phyloP scores from a whole-genome alignment of 2,329 filamentous ascomycete species.

The Paracoccidioides brasiliensis region DNA sequence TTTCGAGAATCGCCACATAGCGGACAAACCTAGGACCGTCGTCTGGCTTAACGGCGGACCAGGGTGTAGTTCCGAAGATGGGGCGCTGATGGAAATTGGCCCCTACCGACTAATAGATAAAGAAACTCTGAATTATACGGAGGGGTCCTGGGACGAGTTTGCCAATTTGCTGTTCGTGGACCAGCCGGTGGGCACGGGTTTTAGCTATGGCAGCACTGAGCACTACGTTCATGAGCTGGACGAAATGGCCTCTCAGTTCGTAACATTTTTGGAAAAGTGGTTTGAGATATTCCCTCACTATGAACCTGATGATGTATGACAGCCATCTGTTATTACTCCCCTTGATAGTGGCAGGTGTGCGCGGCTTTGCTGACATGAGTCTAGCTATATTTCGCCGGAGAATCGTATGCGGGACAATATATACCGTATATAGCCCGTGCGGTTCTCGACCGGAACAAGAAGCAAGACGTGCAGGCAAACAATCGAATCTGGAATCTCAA shows the following conservation, averaged over 20 bases:
- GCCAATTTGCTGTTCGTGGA: slow-evolving; percentile 95
- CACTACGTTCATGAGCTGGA: slow-evolving; percentile 73
- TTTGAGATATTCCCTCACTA: slow-evolving; percentile 86
- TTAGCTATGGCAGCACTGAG: slow-evolving; percentile 87
- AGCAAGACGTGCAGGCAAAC: slow-evolving; percentile 24
- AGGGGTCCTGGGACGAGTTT: slow-evolving; percentile 98
- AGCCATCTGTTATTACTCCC: not conserved
- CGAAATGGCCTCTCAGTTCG: slow-evolving; percentile 79
- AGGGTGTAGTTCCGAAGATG: slow-evolving; percentile 94
- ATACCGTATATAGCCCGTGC: slow-evolving; percentile 93
- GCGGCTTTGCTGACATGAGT: not conserved
- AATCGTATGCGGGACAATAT: slow-evolving; percentile 93
- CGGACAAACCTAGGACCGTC: slow-evolving; percentile 76
- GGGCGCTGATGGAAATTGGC: slow-evolving; percentile 89
- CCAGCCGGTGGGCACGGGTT: slow-evolving; percentile 91
- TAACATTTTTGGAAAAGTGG: slow-evolving; percentile 82
- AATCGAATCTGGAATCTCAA: slow-evolving; percentile 58
- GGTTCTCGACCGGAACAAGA: slow-evolving; percentile 76
- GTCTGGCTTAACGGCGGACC: slow-evolving; percentile 97
- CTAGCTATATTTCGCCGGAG: slow-evolving; percentile 84
- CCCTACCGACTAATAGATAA: slow-evolving; percentile 76
- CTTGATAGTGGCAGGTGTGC: not conserved
- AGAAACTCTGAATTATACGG: slow-evolving; percentile 60
- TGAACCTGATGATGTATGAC: slow-evolving; percentile 73
- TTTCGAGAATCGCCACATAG: slow-evolving; percentile 89